Base-by-base conservation (phyloP, 2,329 filamentous ascomycete species). In the Paecilomyces sp. region DNA sequence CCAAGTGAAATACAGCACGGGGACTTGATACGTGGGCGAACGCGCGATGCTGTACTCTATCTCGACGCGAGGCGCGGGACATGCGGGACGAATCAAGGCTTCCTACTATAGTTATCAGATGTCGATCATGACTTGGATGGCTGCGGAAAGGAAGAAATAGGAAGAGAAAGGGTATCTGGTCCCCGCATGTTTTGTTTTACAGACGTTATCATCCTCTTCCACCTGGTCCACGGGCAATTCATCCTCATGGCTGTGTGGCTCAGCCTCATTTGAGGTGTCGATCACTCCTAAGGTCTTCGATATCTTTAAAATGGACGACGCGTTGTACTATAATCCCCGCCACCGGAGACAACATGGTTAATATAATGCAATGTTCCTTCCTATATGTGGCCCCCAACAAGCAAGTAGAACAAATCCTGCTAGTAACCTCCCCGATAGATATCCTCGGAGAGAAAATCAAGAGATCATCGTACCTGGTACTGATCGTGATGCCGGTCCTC, bases 1-100 rank as follows among this genome's bases (percentile, higher is more conserved):
- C 67, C 91, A 74, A 58, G 79, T 84, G 77, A 93, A 91, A 84
- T 89, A 92, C 59, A 92, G 80, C 61, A 89, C 89, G 8, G 90
- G 90, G 54, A 88, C 84, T 62, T 83, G 83, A 75, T 92, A 93
- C 59, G 87, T 89, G 58, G 87, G 85, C 66, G 91, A 90, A 62
- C 89, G 80, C 68, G 90, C 82, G 67, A 92, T 85, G 72, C 91
- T 87, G 76, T 92, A 92, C 61, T 83, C 81, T 65, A 90, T 84
- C 57, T 72, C 66, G 80, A 77, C 58, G 77, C 76, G 63, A 72
- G 71, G 61, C 74, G 75, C 60, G 57, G 60, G 56, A 55, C 66
- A 57, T 56, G 65, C 24, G 36, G 59, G 61, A 57, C 72, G 75
- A 61, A 78, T 66, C 61, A 80, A 74, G 58, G 76, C 74, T 68